These are phyloP conservation scores for Collariella sp. DNA, from an alignment of 495 filamentous ascomycete species.

Conservation along the genomic window DNA sequence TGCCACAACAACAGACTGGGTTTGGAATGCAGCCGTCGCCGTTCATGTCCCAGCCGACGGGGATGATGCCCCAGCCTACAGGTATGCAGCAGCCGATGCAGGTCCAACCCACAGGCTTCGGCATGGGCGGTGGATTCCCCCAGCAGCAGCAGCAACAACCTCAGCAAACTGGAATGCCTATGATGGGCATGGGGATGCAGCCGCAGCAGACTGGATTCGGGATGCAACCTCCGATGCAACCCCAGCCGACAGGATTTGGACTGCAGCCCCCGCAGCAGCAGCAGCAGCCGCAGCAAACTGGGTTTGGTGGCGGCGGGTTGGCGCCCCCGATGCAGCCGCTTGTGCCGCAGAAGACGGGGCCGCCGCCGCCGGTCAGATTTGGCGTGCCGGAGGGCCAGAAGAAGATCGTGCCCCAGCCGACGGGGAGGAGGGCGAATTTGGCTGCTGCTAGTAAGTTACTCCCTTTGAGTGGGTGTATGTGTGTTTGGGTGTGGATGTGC, in stretches of 20 bases:
- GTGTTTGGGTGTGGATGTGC: not conserved
- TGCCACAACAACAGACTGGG: conserved; percentile 27
- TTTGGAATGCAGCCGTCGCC: conserved; percentile 36
- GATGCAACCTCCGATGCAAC: conserved; percentile 31
- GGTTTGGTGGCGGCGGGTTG: not conserved
- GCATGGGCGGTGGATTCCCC: conserved; percentile 36
- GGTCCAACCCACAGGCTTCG: conserved; percentile 60
- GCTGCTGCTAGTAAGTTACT: conserved; percentile 82
- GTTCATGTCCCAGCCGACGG: conserved; percentile 36
- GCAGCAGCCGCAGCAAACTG: no score
- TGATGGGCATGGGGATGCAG: conserved; percentile 36
- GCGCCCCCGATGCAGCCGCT: conserved; percentile 41
- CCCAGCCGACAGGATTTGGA: conserved; percentile 48
- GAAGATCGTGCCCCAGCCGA: conserved; percentile 80
- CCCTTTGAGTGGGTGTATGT: conserved; percentile 10
- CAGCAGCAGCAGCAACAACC: conserved; percentile 48
- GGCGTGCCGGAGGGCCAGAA: conserved; percentile 63
- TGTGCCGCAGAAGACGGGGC: conserved; percentile 83
- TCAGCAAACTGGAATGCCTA: conserved; percentile 40
- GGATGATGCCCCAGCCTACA: conserved; percentile 43
- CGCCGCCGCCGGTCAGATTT: conserved; percentile 83
- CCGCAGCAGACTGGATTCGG: conserved; percentile 50
- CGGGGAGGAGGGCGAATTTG: conserved; percentile 82
- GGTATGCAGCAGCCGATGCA: conserved; percentile 46
- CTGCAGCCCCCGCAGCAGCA: conserved; percentile 25